phyloP scores from a whole-genome alignment of 2,329 filamentous ascomycete species.

The Ophiostoma piceae region DNA sequence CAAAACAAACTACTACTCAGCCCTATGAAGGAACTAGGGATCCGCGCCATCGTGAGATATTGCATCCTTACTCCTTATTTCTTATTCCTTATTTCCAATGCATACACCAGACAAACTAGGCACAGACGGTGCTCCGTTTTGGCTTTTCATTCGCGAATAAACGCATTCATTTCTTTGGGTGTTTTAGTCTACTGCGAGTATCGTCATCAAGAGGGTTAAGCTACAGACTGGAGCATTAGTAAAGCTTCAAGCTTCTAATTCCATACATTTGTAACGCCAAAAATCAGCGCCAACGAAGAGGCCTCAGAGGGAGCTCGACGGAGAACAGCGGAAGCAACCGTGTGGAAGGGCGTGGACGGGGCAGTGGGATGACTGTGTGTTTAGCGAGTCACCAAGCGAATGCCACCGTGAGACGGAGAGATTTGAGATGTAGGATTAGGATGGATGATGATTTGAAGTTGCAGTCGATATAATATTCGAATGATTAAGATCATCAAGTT shows the following conservation, averaged over 20 bases:
- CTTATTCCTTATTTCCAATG: not conserved
- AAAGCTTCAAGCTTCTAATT: not conserved
- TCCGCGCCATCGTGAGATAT: constrained; percentile 2
- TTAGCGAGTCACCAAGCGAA: constrained; percentile 2
- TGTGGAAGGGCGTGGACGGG: not conserved
- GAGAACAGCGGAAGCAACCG: not conserved
- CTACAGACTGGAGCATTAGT: too few species aligned
- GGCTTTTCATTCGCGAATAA: not conserved
- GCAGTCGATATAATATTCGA: not conserved
- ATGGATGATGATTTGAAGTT: not conserved
- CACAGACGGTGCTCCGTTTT: not conserved
- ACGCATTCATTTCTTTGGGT: not conserved
- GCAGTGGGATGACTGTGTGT: not conserved
- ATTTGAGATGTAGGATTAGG: not conserved
- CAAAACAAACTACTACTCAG: not conserved
- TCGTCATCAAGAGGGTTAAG: too few species aligned
- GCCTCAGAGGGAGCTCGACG: not conserved
- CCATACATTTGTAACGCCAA: too few species aligned
- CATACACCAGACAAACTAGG: not conserved
- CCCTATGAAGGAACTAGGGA: constrained; percentile 1
- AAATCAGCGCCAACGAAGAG: not conserved
- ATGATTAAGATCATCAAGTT: not conserved
- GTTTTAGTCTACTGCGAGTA: not conserved
- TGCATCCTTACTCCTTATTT: not conserved
- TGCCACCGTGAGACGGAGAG: constrained; percentile 4